Conservation (phyloP, 805 yeast genomes). For the Phaffomyces antillensis region DNA sequence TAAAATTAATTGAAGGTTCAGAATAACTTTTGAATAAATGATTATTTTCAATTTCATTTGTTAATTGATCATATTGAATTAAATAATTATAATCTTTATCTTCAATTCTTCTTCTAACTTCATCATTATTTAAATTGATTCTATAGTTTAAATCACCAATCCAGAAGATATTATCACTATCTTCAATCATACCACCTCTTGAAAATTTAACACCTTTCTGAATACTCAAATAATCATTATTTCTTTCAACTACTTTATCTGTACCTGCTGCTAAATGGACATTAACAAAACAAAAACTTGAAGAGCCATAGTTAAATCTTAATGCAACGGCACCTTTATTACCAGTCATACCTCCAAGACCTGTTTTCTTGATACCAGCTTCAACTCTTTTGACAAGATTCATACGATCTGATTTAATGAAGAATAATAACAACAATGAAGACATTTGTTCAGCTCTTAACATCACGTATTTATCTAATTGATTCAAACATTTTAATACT, state of each 20-base stretch:
- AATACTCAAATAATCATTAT: slow-evolving; percentile 73
- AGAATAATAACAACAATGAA: slow-evolving; percentile 56
- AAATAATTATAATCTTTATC: slow-evolving; percentile 40
- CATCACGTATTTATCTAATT: slow-evolving; percentile 49
- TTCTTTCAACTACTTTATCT: slow-evolving; percentile 73
- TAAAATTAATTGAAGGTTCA: slow-evolving; percentile 70
- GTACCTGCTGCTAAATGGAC: slow-evolving; percentile 95
- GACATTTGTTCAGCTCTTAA: slow-evolving; percentile 72
- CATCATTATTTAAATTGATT: slow-evolving; percentile 62
- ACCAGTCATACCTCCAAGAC: slow-evolving; percentile 94
- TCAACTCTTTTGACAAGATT: slow-evolving; percentile 70
- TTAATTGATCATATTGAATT: slow-evolving; percentile 71
- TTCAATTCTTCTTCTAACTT: slow-evolving; percentile 52
- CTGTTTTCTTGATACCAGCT: slow-evolving; percentile 93
- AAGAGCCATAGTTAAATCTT: slow-evolving; percentile 72
- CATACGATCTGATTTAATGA: slow-evolving; percentile 45
- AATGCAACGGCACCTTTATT: slow-evolving; percentile 96
- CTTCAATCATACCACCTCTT: slow-evolving; percentile 65
- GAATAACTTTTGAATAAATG: slow-evolving; percentile 68
- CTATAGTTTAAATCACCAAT: slow-evolving; percentile 92
- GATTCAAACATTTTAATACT: slow-evolving; percentile 57
- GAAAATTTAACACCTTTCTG: slow-evolving; percentile 71
- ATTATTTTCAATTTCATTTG: slow-evolving; percentile 61
- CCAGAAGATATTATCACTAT: slow-evolving; percentile 89
- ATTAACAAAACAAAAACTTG: slow-evolving; percentile 77